These are phyloP conservation scores for Byssochlamys sp. DNA, from an alignment of 2,329 filamentous ascomycete genomes.

Conservation along the genomic window DNA sequence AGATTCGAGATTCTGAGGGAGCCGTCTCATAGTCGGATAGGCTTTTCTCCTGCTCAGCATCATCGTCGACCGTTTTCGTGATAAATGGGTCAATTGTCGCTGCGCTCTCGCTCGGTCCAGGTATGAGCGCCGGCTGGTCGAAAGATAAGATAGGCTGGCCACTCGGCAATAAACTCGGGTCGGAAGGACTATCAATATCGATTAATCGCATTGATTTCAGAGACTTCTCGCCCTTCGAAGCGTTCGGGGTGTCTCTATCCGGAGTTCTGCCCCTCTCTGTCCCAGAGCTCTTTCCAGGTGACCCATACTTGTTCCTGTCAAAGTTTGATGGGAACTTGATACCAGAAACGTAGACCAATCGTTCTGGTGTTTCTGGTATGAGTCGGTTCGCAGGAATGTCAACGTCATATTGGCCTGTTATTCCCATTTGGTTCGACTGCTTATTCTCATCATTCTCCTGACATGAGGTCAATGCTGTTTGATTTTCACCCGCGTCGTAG, in stretches of 20 bases:
- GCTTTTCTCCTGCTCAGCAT: conserved; percentile 1
- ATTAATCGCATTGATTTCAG: neutral
- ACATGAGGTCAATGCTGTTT: neutral
- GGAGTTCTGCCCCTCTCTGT: neutral
- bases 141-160: conserved; percentile 4
- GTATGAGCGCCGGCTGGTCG: conserved; percentile 13
- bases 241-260: neutral
- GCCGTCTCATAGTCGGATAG: neutral
- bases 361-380: conserved; percentile 5
- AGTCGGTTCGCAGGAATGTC: neutral
- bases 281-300: neutral
- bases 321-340: conserved; percentile 3
- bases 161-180: neutral
- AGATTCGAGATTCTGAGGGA: neutral
- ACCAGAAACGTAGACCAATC: neutral
- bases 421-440: neutral
- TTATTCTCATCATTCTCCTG: neutral
- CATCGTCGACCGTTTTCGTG: neutral
- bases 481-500: neutral
- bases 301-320: conserved; percentile 11
- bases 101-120: neutral
- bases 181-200: neutral
- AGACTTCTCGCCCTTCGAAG: neutral
- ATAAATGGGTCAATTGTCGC: neutral
- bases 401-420: neutral